phyloP scores from a whole-genome alignment of 805 yeast species.

The Yarrowia sp. region DNA sequence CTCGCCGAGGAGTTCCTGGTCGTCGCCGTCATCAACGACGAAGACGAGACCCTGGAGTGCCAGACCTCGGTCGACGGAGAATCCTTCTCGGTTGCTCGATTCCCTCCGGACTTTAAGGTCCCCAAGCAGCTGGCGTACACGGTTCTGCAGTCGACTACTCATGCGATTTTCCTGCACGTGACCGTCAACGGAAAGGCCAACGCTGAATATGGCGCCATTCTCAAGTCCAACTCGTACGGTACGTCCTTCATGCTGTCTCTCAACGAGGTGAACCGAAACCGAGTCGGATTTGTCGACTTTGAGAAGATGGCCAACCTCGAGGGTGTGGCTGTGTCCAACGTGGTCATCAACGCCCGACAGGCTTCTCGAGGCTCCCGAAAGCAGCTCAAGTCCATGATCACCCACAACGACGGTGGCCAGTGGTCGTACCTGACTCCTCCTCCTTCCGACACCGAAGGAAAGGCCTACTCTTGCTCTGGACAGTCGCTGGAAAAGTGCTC shows the following conservation, averaged over 20 bases:
- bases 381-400: constrained; percentile 70
- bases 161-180: constrained; percentile 81
- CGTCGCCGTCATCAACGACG: constrained; percentile 63
- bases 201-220: constrained; percentile 73
- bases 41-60: constrained; percentile 64
- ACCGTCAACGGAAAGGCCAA: constrained; percentile 63
- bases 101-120: constrained; percentile 71
- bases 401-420: constrained; percentile 90
- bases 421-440: constrained; percentile 84
- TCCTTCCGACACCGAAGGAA: constrained; percentile 63
- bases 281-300: constrained; percentile 81
- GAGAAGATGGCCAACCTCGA: constrained; percentile 84
- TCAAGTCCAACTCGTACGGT: constrained; percentile 92
- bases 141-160: constrained; percentile 72
- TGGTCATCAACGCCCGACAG: constrained; percentile 63
- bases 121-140: constrained; percentile 76
- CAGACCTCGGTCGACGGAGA: constrained; percentile 80
- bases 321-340: constrained; percentile 80
- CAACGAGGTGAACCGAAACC: constrained; percentile 75
- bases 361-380: constrained; percentile 59
- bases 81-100: constrained; percentile 75
- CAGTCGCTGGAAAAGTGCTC: constrained; percentile 67
- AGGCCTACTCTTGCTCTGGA: constrained; percentile 59
- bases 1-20: constrained; percentile 72
- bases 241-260: constrained; percentile 78